Base-by-base conservation (phyloP, 2,329 filamentous ascomycete genomes). In the Fusarium udum region DNA sequence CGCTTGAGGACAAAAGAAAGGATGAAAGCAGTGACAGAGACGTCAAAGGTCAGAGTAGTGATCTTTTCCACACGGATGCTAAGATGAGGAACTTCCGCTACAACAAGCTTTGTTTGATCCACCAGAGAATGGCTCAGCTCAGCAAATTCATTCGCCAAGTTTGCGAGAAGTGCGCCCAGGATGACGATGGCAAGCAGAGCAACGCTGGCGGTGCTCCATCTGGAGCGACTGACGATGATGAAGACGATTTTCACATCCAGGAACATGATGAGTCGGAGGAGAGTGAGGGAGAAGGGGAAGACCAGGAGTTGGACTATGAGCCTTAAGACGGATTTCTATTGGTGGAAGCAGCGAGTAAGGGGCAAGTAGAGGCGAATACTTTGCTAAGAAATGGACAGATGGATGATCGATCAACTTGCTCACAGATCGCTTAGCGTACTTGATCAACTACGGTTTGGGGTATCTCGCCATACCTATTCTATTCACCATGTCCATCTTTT, bases 381-480 rank as follows among this genome's bases (percentile, higher is more conserved):
- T 15, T 34, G 36, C n/a, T 34, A 26, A 46, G 42, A 20, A 20
- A n/a, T 31, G 40, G 24, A 20, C 6, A 11, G 22, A 48, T 49
- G 26, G 12, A 26, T n/a, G 36, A 37, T 68, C n/a, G 26, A 49
- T 49, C 18, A n/a, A 34, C 37, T 63, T 61, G 57, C 56, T 58
- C 39, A 12, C n/a, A 39, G 24, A 20, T 59, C 60, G 45, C 71
- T 59, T 42, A 64, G 55, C 15, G 28, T 43, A 16, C 28, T 56
- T 24, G 52, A 53, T 59, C 51, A 42, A 61, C 34, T 66, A 63
- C 56, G 42, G 46, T 61, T 67, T 20, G 68, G 71, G 72, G 72
- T 75, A 75, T 74, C 69, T 65, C 57, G 39, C 59, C 42, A 49
- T 43, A 56, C 55, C 72, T 64, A 49, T 58, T 45, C 60, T 60